Conservation (phyloP, 805 yeast species). For the Nakazawaea pomicola region DNA sequence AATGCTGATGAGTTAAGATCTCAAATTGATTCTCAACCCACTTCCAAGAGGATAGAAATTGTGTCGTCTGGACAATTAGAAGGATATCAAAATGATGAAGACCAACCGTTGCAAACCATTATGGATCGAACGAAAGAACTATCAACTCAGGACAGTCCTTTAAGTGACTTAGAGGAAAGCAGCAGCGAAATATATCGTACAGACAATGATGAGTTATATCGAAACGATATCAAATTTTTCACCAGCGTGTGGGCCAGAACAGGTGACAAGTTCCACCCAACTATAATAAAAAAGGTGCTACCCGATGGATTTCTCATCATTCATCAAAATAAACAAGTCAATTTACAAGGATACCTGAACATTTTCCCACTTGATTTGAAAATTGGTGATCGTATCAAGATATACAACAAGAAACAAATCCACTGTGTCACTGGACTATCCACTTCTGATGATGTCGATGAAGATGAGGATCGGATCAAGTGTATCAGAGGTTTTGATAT, state of each 20-base stretch:
- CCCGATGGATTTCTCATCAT: constrained; percentile 8
- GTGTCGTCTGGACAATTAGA: neutral
- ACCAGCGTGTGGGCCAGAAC: constrained; percentile 15
- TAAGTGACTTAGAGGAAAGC: constrained; percentile 1
- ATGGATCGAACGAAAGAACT: neutral
- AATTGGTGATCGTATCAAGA: constrained; percentile 48
- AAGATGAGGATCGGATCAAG: constrained; percentile 25
- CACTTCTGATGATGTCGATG: constrained; percentile 15
- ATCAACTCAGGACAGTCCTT: constrained; percentile 1
- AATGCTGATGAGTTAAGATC: neutral
- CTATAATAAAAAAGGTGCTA: constrained; percentile 6
- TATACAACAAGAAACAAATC: constrained; percentile 25
- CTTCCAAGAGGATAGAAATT: neutral
- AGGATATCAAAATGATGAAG: no score
- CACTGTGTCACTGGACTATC: constrained; percentile 45
- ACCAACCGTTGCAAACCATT: no score
- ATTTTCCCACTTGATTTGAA: constrained; percentile 44
- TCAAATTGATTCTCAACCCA: neutral
- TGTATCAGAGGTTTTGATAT: constrained; percentile 62
- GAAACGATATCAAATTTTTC: constrained; percentile 3
- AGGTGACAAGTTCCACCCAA: constrained; percentile 12
- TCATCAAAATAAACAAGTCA: constrained; percentile 6
- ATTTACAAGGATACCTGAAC: constrained; percentile 22
- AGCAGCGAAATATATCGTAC: neutral
- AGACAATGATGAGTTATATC: neutral